These are phyloP conservation scores for Spongospora subterranea DNA, from an alignment of 208 protist genomes.

Conservation along the genomic window DNA sequence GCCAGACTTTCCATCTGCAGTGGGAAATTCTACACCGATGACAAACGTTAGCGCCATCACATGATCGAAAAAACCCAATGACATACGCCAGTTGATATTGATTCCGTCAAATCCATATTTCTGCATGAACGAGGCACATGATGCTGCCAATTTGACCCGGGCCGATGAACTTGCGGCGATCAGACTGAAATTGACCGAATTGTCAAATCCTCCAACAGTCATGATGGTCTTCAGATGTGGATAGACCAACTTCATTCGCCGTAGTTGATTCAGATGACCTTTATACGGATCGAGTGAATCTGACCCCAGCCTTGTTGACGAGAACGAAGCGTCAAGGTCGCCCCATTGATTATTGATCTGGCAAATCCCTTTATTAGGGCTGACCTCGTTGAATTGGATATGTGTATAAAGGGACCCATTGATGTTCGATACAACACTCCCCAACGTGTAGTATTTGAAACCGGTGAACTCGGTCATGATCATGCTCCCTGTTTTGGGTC, in stretches of 20 bases:
- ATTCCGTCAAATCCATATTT: constrained; percentile 19
- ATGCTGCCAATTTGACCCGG: background rate
- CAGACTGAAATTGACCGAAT: background rate
- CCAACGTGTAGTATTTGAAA: background rate
- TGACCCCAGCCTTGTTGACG: background rate
- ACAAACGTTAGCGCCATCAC: background rate
- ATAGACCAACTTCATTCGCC: constrained; percentile 9
- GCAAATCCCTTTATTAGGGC: background rate
- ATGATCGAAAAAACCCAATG: background rate
- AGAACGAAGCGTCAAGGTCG: background rate
- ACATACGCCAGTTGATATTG: constrained; percentile 1
- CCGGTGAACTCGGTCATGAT: background rate
- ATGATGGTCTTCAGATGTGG: constrained; percentile 22
- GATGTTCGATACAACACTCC: background rate
- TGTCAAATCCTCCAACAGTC: background rate
- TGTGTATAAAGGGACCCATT: background rate
- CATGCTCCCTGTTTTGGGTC: background rate
- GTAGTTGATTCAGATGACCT: constrained; percentile 10
- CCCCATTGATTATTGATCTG: background rate
- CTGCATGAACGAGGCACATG: background rate
- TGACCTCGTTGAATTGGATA: background rate
- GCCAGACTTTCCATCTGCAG: too few relatives aligned
- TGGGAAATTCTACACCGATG: background rate
- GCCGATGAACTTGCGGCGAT: background rate
- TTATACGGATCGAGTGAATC: constrained; percentile 16